phyloP scores from a whole-genome alignment of 495 filamentous ascomycete genomes.

The Paragyromitra xinjiangensis region DNA sequence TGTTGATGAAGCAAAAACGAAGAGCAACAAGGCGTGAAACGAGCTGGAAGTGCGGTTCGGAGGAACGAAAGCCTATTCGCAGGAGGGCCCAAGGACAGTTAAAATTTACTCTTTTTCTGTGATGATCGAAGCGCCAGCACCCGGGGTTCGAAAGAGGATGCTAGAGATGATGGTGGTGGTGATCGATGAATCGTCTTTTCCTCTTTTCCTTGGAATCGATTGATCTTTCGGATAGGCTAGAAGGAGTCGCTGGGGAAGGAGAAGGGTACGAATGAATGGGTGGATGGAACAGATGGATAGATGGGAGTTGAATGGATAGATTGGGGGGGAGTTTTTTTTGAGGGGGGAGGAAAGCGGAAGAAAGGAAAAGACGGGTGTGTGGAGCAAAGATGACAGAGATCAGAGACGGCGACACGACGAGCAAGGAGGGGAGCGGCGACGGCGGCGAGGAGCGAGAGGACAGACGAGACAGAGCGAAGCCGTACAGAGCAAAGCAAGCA shows the following conservation, averaged over 20 bases:
- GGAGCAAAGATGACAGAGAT: constrained; percentile 46
- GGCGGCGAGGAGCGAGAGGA: constrained; percentile 40
- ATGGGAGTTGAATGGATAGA: constrained; percentile 48
- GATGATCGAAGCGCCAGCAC: constrained; percentile 52
- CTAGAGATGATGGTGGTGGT: constrained; percentile 35
- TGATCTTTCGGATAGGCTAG: constrained; percentile 40
- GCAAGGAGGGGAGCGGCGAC: constrained; percentile 48
- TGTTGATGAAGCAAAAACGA: constrained; percentile 38
- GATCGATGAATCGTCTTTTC: constrained; percentile 35
- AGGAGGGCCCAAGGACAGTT: constrained; percentile 21
- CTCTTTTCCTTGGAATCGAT: constrained; percentile 39
- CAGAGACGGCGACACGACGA: constrained; percentile 49
- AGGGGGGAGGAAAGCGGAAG: constrained; percentile 28
- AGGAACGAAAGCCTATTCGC: constrained; percentile 38
- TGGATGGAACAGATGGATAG: constrained; percentile 46
- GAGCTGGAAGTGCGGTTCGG: constrained; percentile 22
- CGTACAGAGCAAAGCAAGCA: constrained; percentile 32
- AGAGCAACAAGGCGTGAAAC: constrained; percentile 18
- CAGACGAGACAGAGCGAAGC: constrained; percentile 45
- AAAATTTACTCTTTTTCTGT: constrained; percentile 45
- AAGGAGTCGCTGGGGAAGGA: constrained; percentile 40
- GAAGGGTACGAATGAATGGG: constrained; percentile 42
- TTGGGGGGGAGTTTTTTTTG: constrained; percentile 20
- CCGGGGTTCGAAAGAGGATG: constrained; percentile 26
- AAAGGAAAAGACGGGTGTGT: constrained; percentile 48